Evolutionary conservation across 257 asterid genomes (phyloP), one percentile per base, ranked within the genome.

Genomic region (Nicotiana noctiflora): DNA sequence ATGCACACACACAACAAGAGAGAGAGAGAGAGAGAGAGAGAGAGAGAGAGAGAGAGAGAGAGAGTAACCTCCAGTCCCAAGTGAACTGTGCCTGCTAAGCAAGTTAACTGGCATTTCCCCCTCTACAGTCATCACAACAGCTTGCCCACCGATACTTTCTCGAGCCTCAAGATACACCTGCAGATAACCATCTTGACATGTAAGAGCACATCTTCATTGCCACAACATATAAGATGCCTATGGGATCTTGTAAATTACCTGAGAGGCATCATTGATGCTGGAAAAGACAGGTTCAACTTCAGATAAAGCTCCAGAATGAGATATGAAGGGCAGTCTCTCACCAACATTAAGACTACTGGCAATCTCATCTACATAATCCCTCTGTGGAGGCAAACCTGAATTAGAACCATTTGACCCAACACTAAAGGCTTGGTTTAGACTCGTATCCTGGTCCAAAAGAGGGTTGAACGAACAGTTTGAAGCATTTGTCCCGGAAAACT

Each of bases 341-440:
- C 86, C 88, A 83, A 78, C 85, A 79, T 89, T 94, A 62, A 79
- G 51, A 68, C 76, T 83, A 79, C 31, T 56, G 53, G 82, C 64
- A 63, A 82, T 67, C 84, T 88, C 93, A 81, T 85, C 89, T 5
- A 91, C 86, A 49, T 80, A 80, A 34, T 77, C 82, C 83, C 83
- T 86, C 77, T 88, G 93, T 64, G 88, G 86, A 27, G 78, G 89
- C 66, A 81, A 92, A 79, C 89, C 87, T 81, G 93, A 84, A 86
- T 86, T 94, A 77, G 94, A 88, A 83, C 89, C 90, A 85, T 86
- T 89, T 79, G 93, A 84, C 21, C 94, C 93, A 79, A 84, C 88
- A 80, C 85, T 80, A 83, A 86, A 84, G 4, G 93, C 85, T 68
- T 83, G 89, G 82, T 83, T 80, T 81, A 86, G 37, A 67, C 86